Base-by-base conservation (phyloP, 306 rosid species). In the Rosa lucieae region DNA sequence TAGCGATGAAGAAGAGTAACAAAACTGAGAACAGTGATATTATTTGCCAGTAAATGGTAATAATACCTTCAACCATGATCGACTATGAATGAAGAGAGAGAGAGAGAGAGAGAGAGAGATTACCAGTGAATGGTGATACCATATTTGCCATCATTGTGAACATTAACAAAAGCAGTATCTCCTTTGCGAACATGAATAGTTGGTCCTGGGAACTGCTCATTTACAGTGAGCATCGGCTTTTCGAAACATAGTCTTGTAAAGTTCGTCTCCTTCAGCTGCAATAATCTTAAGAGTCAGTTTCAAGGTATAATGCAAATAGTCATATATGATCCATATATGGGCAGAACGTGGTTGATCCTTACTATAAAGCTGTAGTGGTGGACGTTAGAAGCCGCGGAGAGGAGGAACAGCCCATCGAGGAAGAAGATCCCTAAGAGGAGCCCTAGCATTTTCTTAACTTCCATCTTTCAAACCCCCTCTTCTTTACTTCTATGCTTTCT, bases 51-150 rank as follows among this genome's bases (percentile, higher is more conserved):
- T 32, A 32, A 32, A 32, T 32, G 37, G 37, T 32, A 32, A 32
- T 32, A 32, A 23, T 23, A 26, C 3, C 37, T 32, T 32, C 37
- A 2, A 32, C 37, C 37, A 32, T 32, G 37, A 26, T 26, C 29
- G 29, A 29, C 32, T 29, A 29, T 29, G 2, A 29, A 29, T 29
- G 32, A 23, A 23, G 67, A 61, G 63, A n/a, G 37, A 23, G 18
- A 10, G 67, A 26, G 69, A 63, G 69, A 63, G 15, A 17, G 21
- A 32, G 21, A 17, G 59, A 52, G 59, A 52, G 69, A 29, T 32
- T 32, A 77, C 87, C 87, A 84, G 8, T 84, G 87, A 69, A 84
- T 72, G 5, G 87, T 84, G 56, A 84, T 55, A n/a, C 85, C 85
- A 49, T 77, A 78, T 7, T 4, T 11, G 63, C 85, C 87, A 2